Percentiles rank a stretch among this genome's conserved stretches.
These are phyloP conservation scores for Penicillium steckii DNA, from an alignment of 495 filamentous ascomycete species.

Conservation along the genomic window DNA sequence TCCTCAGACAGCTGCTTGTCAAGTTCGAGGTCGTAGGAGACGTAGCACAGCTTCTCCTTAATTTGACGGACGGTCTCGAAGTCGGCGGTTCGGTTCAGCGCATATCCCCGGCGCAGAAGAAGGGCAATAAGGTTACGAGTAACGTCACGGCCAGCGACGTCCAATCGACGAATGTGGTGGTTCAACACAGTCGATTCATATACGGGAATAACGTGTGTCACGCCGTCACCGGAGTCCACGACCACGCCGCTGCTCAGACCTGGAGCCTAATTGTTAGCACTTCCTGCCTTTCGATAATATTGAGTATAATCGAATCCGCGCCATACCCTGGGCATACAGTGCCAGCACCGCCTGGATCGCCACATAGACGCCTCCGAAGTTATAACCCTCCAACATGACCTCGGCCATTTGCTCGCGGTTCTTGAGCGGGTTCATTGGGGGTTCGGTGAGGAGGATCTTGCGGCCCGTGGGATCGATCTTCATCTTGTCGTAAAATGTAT, in stretches of 20 bases:
- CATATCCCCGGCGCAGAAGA: conserved; percentile 92
- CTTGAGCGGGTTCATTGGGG: conserved; percentile 93
- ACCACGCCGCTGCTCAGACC: conserved; percentile 94
- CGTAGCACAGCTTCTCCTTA: conserved; percentile 99
- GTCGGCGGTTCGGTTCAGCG: conserved; percentile 95
- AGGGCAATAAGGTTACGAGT: conserved; percentile 96
- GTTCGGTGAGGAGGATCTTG: conserved; percentile 98
- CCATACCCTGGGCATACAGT: conserved; percentile 88
- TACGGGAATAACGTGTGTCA: conserved; percentile 97
- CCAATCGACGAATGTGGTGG: conserved; percentile 88
- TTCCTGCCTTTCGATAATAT: neutral
- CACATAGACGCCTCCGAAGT: conserved; percentile 95
- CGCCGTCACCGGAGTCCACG: conserved; percentile 96
- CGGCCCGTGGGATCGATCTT: conserved; percentile 84
- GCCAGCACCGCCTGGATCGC: conserved; percentile 98
- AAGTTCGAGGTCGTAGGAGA: conserved; percentile 95
- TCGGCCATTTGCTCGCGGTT: conserved; percentile 97
- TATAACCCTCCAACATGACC: conserved; percentile 97
- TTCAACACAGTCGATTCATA: conserved; percentile 97
- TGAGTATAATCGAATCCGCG: neutral
- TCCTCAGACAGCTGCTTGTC: conserved; percentile 96
- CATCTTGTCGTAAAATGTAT: conserved; percentile 96
- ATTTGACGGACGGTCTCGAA: conserved; percentile 99
- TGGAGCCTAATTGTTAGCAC: conserved; percentile 29
- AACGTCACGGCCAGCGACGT: conserved; percentile 95